Base-by-base conservation (phyloP, 495 filamentous ascomycete genomes). In the Hypoxylon fragiforme region DNA sequence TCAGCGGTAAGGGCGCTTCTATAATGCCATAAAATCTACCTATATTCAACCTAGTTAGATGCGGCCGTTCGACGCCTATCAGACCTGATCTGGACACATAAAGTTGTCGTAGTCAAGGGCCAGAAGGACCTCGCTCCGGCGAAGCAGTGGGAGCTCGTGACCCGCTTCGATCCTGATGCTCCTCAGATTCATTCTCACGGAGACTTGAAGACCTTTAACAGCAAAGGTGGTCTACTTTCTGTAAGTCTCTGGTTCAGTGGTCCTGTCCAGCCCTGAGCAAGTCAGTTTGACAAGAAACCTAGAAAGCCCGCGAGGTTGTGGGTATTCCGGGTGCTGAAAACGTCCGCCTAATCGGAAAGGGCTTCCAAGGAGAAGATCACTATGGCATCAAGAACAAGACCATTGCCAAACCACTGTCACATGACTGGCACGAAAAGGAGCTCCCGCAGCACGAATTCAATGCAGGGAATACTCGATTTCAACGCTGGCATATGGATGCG, bases 401-500 rank as follows among this genome's bases (percentile, higher is more conserved):
- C 34, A 57, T 70, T 5, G 44, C 44, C 3, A 68, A 71, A 24
- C 64, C 70, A 3, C 60, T 63, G n/a, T 67, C 65, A 12, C 63
- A 72, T 22, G 69, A 73, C 44, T 73, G 64, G 49, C 72, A 76
- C 35, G 50, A 47, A 3, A 47, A 59, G 7, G 60, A 68, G 13
- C 61, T 65, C 15, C 54, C 52, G 9, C 32, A 39, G 12, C 62
- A 66, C 12, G 65, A 67, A 22, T 68, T 70, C 50, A 52, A 64
- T 3, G 57, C 55, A 12, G 72, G 72, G 19, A 60, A 73, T 21
- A 70, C 66, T 3, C 68, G 72, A 19, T 76, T 76, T 26, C 70
- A 73, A 31, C 54, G 72, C 5, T 74, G 72, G 72, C 73, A 76
- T 43, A 73, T 76, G 19, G 73, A 74, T 58, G 72, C 69, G 12